Evolutionary conservation across 2,329 filamentous ascomycete species (phyloP), one percentile per base, ranked within the genome.

Genomic region (Exophiala mesophila): DNA sequence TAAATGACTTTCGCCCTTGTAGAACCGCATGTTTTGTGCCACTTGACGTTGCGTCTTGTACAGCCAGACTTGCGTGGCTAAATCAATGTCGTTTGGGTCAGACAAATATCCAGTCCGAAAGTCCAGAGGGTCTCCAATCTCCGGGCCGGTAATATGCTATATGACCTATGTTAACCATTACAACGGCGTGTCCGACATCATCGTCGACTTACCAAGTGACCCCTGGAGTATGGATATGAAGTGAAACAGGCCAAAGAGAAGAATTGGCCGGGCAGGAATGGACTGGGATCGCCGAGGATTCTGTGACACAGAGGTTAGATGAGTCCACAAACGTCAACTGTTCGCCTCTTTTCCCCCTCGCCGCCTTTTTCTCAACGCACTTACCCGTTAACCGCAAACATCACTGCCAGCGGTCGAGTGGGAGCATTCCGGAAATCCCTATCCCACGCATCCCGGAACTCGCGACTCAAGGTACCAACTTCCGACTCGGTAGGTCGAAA

Each of bases 21-120:
- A 80, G 44, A 69, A 65, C 2, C 68, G 59, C 55, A 76, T 73
- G 10, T 77, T 73, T 2, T 79, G 72, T 16, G 70, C 64, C 39
- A 82, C 71, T 58, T 82, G 78, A 2, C 81, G 76, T n/a, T 70
- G 68, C 53, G 73, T 75, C 60, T 84, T 84, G 65, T 84, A 84
- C 1, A 66, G 71, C 78, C 78, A 82, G 8, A 79, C 52, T 9
- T 76, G 71, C 53, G 71, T 76, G 57, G 74, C 74, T 19, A 81
- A 21, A 55, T 83, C 79, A n/a, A 77, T 59, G 2, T 75, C 71
- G 49, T 78, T 62, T 9, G 63, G 53, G 39, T 81, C 73, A 3
- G 61, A 69, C 21, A 83, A 68, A 58, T 72, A 80, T 5, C 78
- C 79, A 0, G 71, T 64, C 37, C 78, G 69, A 43, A 83, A 81